Evolutionary conservation across 192 early-diverging fungal genomes (phyloP).

Genomic region (Backusella australiensis): DNA sequence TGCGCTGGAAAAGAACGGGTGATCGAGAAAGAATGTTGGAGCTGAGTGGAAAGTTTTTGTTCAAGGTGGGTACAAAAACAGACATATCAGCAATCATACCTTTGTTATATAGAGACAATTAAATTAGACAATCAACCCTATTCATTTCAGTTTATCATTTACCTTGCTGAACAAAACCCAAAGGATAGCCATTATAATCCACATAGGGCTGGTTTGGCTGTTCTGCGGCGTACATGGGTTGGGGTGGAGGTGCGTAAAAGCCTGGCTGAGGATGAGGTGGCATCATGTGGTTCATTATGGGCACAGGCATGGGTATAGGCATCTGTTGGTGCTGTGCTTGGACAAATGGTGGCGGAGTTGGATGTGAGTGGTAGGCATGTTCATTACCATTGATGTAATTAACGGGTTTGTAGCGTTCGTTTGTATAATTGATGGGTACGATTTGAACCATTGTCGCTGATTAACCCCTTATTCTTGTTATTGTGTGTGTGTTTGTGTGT

Average conservation of each 20-base stretch:
- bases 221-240: background rate
- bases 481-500: background rate
- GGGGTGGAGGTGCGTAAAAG: constrained; percentile 15
- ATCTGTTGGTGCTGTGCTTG: constrained; percentile 13
- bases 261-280: constrained; percentile 9
- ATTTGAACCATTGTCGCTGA: constrained; percentile 7
- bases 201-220: constrained; percentile 3
- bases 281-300: constrained; percentile 12
- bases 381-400: constrained; percentile 12
- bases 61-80: constrained; percentile 11
- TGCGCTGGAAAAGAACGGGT: constrained; percentile 13
- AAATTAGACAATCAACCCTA: background rate
- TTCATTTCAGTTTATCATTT: background rate
- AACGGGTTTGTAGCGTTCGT: constrained; percentile 14
- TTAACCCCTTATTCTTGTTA: background rate
- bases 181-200: background rate
- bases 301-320: constrained; percentile 19
- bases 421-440: constrained; percentile 15
- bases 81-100: constrained; percentile 25
- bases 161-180: background rate
- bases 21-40: constrained; percentile 22
- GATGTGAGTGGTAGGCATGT: background rate
- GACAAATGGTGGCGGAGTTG: background rate
- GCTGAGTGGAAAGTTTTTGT: constrained; percentile 19
- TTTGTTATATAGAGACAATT: background rate